A percentile compares a stretch with the other conserved stretches of the same genome.
phyloP scores from a whole-genome alignment of 768 basidiomycete species.

The Neoboletus magnificus region DNA sequence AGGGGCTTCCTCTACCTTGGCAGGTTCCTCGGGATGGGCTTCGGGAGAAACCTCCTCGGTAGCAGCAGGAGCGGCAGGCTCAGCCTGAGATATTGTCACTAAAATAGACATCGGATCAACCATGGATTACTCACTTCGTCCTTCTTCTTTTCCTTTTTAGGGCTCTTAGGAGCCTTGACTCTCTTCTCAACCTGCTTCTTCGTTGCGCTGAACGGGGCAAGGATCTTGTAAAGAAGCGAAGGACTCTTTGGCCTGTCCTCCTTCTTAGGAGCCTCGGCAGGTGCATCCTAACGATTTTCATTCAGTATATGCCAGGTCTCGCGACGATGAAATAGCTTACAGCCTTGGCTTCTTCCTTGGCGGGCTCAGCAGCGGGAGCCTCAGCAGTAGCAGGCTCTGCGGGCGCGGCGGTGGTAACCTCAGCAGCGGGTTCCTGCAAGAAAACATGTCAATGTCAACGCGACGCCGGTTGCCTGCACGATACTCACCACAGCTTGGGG shows the following conservation, averaged over 20 bases:
- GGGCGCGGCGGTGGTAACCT: constrained; percentile 21
- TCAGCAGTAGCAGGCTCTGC: constrained; percentile 32
- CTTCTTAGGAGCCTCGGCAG: constrained; percentile 58
- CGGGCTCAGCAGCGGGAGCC: constrained; percentile 32
- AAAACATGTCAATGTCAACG: background rate
- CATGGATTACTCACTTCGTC: constrained; percentile 47
- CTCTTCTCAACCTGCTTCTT: constrained; percentile 55
- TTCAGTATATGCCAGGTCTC: constrained; percentile 28
- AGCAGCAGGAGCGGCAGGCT: constrained; percentile 32
- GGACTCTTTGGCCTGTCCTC: constrained; percentile 82
- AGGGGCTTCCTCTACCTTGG: constrained; percentile 43
- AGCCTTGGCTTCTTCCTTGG: constrained; percentile 44
- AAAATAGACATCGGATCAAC: background rate
- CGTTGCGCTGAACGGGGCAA: constrained; percentile 68
- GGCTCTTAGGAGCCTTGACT: constrained; percentile 64
- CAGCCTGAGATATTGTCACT: constrained; percentile 22
- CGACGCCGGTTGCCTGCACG: accelerated
- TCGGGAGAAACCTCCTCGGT: constrained; percentile 36
- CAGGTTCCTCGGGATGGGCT: constrained; percentile 29
- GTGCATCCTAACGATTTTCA: constrained; percentile 31
- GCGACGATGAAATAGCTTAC: constrained; percentile 25
- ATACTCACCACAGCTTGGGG: constrained; percentile 37
- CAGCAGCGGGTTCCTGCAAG: constrained; percentile 37
- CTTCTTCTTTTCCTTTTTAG: constrained; percentile 83
- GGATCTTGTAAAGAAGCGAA: constrained; percentile 68